Evolutionary conservation across 805 yeast species (phyloP), one percentile per base, ranked within the genome.

Genomic region (Zygosaccharomyces siamensis): DNA sequence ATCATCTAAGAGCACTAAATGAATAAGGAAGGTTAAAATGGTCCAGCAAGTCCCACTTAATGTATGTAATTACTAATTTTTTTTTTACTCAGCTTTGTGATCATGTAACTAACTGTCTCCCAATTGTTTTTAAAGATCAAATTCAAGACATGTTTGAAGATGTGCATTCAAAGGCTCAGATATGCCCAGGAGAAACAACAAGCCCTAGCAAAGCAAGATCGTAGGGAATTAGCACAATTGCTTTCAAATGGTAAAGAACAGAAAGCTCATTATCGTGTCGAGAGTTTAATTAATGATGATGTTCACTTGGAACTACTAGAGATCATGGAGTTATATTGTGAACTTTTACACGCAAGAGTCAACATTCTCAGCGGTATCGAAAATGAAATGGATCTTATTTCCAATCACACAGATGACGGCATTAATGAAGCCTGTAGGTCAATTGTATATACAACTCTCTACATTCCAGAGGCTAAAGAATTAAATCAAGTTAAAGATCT

Each of bases 181-280:
- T 79, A 85, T 59, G 75, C 82, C 21, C 90, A 87, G 63, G 84
- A 83, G 50, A 85, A 85, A 68, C 85, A 85, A 54, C 72, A 78
- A 2, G 92, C 95, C 0, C 58, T 84, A 16, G 81, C 89, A 16
- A 86, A 86, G 63, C 89, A 84, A 59, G 85, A 80, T 55, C 71
- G 95, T 43, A 71, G 90, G 50, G 76, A 74, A 46, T 77, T 74
- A 64, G 95, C 95, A 2, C 89, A 85, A 42, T 69, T 88, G 8
- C 70, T 89, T 45, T 72, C 76, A 7, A 74, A 72, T 38, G 89
- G 88, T 5, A 88, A 86, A 60, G 90, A 87, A 53, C 82, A 84
- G 44, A 86, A 89, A 57, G 96, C 96, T 8, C 77, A 77, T 48
- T 88, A 88, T 48, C 69, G 95, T 43, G 92, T 87, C 3, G 97